A percentile compares a stretch with the other conserved stretches of the same genome.
Conservation (phyloP, 2,329 filamentous ascomycete species). For the Rugonectria rugulosa region DNA sequence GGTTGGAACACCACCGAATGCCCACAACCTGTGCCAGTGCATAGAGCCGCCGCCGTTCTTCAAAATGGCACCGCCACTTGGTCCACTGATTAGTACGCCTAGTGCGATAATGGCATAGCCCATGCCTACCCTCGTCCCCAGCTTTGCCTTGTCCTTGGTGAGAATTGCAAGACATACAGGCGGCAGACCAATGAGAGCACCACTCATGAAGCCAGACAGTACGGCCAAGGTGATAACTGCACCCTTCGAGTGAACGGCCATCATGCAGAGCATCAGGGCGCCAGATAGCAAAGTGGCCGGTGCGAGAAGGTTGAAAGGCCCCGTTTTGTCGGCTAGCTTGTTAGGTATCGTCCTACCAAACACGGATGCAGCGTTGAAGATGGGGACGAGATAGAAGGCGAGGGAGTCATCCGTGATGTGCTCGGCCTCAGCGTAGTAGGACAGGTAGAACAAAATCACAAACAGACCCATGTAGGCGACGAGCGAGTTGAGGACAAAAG, state of each 20-base stretch:
- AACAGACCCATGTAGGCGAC: conserved; percentile 48
- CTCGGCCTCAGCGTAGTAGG: conserved; percentile 48
- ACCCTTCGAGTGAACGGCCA: conserved; percentile 44
- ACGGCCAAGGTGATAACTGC: conserved; percentile 52
- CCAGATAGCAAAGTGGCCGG: conserved; percentile 44
- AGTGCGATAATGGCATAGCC: too few species aligned
- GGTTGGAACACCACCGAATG: too few species aligned
- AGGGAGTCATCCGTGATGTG: conserved; percentile 37
- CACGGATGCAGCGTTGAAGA: conserved; percentile 59
- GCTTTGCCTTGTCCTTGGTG: conserved; percentile 47
- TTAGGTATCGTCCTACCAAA: conserved; percentile 58
- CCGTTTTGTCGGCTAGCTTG: conserved; percentile 51
- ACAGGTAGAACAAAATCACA: conserved; percentile 51
- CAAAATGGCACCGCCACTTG: too few species aligned
- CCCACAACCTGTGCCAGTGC: too few species aligned
- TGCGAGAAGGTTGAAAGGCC: conserved; percentile 51
- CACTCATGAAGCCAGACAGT: conserved; percentile 57
- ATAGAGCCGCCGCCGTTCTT: too few species aligned
- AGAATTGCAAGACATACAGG: conserved; percentile 52
- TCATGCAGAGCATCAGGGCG: conserved; percentile 50
- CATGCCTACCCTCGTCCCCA: conserved; percentile 56
- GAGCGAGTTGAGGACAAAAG: conserved; percentile 44
- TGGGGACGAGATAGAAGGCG: conserved; percentile 51
- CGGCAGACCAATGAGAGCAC: conserved; percentile 52
- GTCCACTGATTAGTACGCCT: too few species aligned